Evolutionary conservation across 1,284 basidiomycete genomes (phyloP).

Genomic region (Trametes polyzona): DNA sequence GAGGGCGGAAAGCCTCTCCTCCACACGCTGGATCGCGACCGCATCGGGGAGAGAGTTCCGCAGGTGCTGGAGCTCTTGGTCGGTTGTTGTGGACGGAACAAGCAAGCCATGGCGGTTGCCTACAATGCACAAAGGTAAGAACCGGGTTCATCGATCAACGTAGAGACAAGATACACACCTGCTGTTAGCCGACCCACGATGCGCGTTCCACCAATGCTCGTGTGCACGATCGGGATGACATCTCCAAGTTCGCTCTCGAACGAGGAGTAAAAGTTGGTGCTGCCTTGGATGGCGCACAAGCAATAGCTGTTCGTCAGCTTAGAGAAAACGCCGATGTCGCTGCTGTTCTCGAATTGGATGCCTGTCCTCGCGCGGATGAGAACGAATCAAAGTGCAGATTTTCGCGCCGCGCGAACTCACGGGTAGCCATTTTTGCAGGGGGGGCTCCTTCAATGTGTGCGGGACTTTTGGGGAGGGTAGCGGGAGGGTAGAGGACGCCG

Average conservation of each 20-base stretch:
- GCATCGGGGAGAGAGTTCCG: constrained; percentile 94
- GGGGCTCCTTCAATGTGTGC: not conserved
- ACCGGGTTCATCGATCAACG: not conserved
- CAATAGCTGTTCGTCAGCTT: constrained; percentile 98
- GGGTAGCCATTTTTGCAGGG: constrained; percentile 61
- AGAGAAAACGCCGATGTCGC: constrained; percentile 93
- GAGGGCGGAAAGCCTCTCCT: constrained; percentile 94
- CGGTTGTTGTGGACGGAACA: constrained; percentile 94
- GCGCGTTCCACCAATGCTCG: constrained; percentile 93
- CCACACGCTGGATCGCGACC: constrained; percentile 93
- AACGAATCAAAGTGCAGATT: not conserved
- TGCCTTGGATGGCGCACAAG: constrained; percentile 90
- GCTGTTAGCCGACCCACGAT: constrained; percentile 94
- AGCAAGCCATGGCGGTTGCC: constrained; percentile 96
- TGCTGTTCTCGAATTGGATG: constrained; percentile 96
- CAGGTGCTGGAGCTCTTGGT: constrained; percentile 98
- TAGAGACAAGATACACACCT: constrained; percentile 50
- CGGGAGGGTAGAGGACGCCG: not conserved
- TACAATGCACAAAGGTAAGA: constrained; percentile 30
- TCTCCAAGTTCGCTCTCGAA: constrained; percentile 96
- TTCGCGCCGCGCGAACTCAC: constrained; percentile 43
- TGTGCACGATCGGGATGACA: constrained; percentile 96
- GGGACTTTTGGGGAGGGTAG: not conserved
- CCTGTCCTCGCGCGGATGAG: constrained; percentile 52
- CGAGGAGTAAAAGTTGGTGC: constrained; percentile 97